A percentile compares a stretch with the other conserved stretches of the same genome.
Evolutionary conservation across 2,329 filamentous ascomycete genomes (phyloP).

Genomic region (Phialocephala sp.): DNA sequence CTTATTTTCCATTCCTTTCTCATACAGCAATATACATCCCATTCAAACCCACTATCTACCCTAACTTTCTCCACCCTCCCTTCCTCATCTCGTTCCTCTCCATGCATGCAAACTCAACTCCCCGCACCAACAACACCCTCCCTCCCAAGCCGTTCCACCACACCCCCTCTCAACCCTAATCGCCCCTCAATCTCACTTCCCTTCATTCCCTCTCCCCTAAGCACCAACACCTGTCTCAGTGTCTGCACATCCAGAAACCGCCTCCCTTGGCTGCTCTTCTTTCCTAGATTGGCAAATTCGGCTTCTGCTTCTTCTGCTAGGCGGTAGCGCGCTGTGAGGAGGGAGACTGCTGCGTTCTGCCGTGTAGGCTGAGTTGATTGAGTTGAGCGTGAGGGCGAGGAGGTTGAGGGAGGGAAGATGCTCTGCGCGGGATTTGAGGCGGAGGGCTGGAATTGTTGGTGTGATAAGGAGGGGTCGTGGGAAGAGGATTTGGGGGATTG

Average conservation of each 20-base stretch:
- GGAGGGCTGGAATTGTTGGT: conserved; percentile 31
- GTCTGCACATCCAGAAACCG: conserved; percentile 55
- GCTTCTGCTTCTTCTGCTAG: conserved; percentile 64
- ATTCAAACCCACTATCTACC: not conserved
- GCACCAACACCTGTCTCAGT: conserved; percentile 53
- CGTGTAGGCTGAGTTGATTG: not conserved
- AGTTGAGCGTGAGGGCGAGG: too few species aligned
- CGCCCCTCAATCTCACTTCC: conserved; percentile 44
- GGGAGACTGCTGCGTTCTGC: conserved; percentile 37
- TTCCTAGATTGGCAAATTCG: conserved; percentile 54
- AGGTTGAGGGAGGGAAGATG: conserved; percentile 31
- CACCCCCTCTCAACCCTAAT: conserved; percentile 50
- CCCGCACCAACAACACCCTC: conserved; percentile 33
- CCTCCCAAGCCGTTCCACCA: conserved; percentile 44
- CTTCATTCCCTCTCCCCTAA: conserved; percentile 48
- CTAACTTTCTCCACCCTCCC: not conserved
- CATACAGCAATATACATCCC: not conserved
- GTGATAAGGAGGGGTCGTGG: conserved; percentile 16
- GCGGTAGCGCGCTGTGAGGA: conserved; percentile 54
- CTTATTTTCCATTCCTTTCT: not conserved
- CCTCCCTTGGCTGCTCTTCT: conserved; percentile 45
- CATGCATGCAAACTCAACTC: conserved; percentile 14
- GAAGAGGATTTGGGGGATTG: conserved; percentile 2
- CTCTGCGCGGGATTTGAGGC: conserved; percentile 34
- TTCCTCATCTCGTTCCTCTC: not conserved